Evolutionary conservation across 441 rosid species (phyloP).

Genomic region (Dalechampia spathulata): DNA sequence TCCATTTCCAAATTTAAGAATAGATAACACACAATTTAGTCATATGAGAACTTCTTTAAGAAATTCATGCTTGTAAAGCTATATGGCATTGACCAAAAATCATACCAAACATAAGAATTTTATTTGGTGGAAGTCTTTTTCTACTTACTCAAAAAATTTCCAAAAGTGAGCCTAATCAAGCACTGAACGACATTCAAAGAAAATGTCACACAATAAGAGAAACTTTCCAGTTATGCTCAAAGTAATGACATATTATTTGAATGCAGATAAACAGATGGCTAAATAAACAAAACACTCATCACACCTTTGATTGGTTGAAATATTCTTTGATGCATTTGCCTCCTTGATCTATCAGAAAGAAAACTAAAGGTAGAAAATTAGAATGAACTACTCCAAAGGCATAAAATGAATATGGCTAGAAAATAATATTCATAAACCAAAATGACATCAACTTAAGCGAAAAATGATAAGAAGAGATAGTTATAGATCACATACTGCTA

Average conservation of each 20-base stretch:
- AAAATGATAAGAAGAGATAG: neutral
- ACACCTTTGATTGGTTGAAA: constrained; percentile 45
- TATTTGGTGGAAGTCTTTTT: too few species aligned
- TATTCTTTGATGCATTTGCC: constrained; percentile 32
- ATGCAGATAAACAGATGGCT: neutral
- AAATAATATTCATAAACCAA: constrained; percentile 1
- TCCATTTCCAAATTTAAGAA: too few species aligned
- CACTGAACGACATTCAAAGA: too few species aligned
- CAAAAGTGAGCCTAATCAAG: too few species aligned
- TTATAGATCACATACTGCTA: constrained; percentile 35
- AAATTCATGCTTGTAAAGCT: neutral
- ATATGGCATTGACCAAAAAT: too few species aligned
- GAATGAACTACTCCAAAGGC: neutral
- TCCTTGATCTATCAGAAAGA: constrained; percentile 48
- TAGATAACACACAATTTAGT: too few species aligned
- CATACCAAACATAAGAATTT: too few species aligned
- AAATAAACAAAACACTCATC: too few species aligned
- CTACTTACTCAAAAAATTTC: too few species aligned
- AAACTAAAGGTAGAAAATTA: neutral
- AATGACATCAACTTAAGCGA: neutral
- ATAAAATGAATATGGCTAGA: neutral
- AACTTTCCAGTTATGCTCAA: neutral
- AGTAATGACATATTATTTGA: neutral
- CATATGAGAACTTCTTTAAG: neutral
- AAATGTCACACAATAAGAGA: neutral